Evolutionary conservation across 306 rosid species (phyloP), one percentile per base, ranked within the genome.

Genomic region (Boehmeria nivea): DNA sequence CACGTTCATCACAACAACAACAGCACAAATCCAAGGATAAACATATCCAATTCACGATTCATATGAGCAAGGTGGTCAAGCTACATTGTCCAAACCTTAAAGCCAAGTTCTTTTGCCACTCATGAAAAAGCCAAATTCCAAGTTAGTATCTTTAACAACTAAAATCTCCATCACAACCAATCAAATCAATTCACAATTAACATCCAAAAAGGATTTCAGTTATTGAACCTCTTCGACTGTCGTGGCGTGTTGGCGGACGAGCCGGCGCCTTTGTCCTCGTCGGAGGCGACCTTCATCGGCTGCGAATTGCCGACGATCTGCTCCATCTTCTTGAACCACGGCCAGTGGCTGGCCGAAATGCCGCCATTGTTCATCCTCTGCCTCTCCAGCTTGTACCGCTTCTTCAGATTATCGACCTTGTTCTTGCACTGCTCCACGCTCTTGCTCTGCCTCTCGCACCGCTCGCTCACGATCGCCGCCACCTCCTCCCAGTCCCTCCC

Each of bases 401-500:
- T 91, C 79, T 91, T 91, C 62, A 91, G 62, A 60, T 91, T 91
- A 68, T 91, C 96, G 3, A 91, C 95, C 71, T 84, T 91, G 55
- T 91, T 87, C 89, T 91, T 91, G 40, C 99, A 87, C 85, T 91
- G 96, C 46, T 91, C 99, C 8, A 87, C 93, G 63, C 94, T 89
- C 78, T 89, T 86, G 21, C 78, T 65, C 51, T 81, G 94, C 64
- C 82, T 81, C 64, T 83, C 94, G 54, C 90, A 90, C 22, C 84
- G 76, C 50, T 83, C 86, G 65, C 94, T 86, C 64, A 91, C 95
- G 23, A 69, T 63, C 45, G 78, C 76, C 37, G 95, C 99, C 26
- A 87, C 99, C 72, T 91, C 99, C 72, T 87, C 99, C 96, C 96
- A 91, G 48, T 87, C 96, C 36, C 96, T 75, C 50, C 96, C 99